Conservation (phyloP, 139 green algal genomes). For the Chlorella sp. region DNA sequence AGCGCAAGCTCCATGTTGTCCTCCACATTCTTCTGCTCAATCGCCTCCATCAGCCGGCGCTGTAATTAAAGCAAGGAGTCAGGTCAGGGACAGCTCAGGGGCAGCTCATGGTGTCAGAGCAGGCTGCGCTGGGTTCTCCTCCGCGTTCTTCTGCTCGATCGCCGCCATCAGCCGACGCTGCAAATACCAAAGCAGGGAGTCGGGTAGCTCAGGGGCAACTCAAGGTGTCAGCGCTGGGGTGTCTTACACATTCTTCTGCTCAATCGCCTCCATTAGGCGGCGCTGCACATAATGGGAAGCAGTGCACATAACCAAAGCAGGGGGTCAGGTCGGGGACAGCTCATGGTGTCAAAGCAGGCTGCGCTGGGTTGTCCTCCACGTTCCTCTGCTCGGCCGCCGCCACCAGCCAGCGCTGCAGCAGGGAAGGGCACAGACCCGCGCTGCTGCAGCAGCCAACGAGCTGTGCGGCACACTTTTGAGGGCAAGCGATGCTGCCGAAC, state of each 20-base stretch:
- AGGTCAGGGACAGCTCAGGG: too few relatives aligned
- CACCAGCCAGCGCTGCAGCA: conserved; percentile 77
- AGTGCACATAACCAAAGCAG: neutral
- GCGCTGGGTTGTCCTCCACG: conserved; percentile 42
- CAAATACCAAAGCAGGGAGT: neutral
- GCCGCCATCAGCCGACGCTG: conserved; percentile 82
- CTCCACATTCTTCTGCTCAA: conserved; percentile 88
- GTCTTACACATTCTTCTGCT: conserved; percentile 89
- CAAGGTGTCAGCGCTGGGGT: conserved; percentile 29
- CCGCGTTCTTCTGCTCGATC: conserved; percentile 90
- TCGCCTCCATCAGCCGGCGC: conserved; percentile 85
- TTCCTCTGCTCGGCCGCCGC: conserved; percentile 88
- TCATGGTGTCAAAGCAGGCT: neutral
- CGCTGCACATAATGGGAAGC: too few relatives aligned
- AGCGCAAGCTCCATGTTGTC: conserved; percentile 90
- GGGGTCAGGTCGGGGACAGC: neutral
- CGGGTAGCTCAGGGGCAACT: too few relatives aligned
- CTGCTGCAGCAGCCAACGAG: too few relatives aligned
- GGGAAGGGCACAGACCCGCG: too few relatives aligned
- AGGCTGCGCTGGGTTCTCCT: neutral
- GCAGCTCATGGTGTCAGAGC: neutral
- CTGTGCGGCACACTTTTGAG: too few relatives aligned
- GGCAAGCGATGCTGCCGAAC: too few relatives aligned
- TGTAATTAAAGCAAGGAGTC: neutral
- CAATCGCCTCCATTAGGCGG: conserved; percentile 90